Conservation (phyloP, 305 asterid species). For the Euphrasia arctica region DNA sequence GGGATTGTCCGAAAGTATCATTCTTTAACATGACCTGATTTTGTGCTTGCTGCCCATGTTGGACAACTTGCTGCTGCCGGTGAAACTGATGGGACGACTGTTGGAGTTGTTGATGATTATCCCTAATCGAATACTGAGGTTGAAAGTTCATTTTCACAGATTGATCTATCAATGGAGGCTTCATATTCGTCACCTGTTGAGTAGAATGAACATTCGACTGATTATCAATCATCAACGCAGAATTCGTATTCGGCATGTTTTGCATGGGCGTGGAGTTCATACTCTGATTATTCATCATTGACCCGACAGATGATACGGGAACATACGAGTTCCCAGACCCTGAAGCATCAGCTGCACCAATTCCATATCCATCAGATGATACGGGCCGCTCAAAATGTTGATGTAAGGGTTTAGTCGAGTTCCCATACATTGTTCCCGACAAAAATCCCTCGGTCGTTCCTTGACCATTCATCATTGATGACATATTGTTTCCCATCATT, state of each 20-base stretch:
- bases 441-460: slow-evolving; percentile 62
- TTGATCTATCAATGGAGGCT: slow-evolving; percentile 53
- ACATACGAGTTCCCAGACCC: slow-evolving; percentile 61
- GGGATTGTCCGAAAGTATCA: slow-evolving; percentile 51
- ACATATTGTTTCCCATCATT: slow-evolving; percentile 56
- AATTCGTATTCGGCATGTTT: slow-evolving; percentile 53
- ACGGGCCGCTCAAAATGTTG: slow-evolving; percentile 53
- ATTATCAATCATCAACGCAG: slow-evolving; percentile 47
- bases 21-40: slow-evolving; percentile 54
- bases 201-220: slow-evolving; percentile 49
- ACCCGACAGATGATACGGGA: slow-evolving; percentile 52
- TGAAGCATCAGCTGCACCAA: slow-evolving; percentile 52
- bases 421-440: slow-evolving; percentile 50
- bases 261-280: slow-evolving; percentile 51
- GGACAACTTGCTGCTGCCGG: slow-evolving; percentile 53
- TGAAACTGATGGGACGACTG: slow-evolving; percentile 62
- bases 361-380: slow-evolving; percentile 70
- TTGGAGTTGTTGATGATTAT: slow-evolving; percentile 56
- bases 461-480: slow-evolving; percentile 55
- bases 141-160: slow-evolving; percentile 56
- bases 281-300: slow-evolving; percentile 55
- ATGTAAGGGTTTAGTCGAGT: slow-evolving; percentile 55
- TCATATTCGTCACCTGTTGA: slow-evolving; percentile 51
- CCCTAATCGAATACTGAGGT: slow-evolving; percentile 52
- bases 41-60: slow-evolving; percentile 60